These are phyloP conservation scores for Botrytis fragariae DNA, from an alignment of 2,329 filamentous ascomycete species.

Conservation along the genomic window DNA sequence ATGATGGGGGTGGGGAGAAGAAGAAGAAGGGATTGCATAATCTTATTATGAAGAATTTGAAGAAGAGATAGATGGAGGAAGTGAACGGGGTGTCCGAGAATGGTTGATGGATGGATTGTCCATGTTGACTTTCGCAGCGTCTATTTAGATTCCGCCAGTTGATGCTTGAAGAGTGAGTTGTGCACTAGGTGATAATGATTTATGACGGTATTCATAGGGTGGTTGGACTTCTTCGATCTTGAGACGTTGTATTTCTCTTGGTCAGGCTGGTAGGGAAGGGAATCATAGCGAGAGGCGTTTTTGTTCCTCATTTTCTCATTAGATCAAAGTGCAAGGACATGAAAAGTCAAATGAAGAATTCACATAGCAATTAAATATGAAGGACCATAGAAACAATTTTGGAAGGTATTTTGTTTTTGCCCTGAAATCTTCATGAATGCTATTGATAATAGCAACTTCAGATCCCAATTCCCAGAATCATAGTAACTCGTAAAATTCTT, in stretches of 20 bases:
- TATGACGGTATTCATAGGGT: background rate
- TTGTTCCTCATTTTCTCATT: background rate
- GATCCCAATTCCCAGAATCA: constrained; percentile 24
- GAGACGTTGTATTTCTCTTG: background rate
- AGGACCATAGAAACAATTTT: background rate
- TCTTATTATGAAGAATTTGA: constrained; percentile 20
- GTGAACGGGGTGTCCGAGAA: background rate
- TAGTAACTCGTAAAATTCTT: constrained; percentile 24
- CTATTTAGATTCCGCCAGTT: background rate
- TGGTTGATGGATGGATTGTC: background rate
- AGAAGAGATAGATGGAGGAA: constrained; percentile 16
- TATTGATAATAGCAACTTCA: constrained; percentile 20
- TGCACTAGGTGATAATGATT: background rate
- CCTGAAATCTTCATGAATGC: constrained; percentile 4
- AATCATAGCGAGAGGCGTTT: constrained; percentile 4
- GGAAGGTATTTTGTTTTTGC: constrained; percentile 16
- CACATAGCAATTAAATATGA: background rate
- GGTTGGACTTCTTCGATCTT: background rate
- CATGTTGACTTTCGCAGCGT: background rate
- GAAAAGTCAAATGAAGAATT: background rate
- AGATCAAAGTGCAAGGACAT: background rate
- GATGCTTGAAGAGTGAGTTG: background rate
- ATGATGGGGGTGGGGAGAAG: constrained; percentile 22
- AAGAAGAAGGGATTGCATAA: constrained; percentile 19
- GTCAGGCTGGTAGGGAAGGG: background rate